Evolutionary conservation across 164 flowering plant species (phyloP), one percentile per base, ranked within the genome.

Genomic region (Litsea cubeba): DNA sequence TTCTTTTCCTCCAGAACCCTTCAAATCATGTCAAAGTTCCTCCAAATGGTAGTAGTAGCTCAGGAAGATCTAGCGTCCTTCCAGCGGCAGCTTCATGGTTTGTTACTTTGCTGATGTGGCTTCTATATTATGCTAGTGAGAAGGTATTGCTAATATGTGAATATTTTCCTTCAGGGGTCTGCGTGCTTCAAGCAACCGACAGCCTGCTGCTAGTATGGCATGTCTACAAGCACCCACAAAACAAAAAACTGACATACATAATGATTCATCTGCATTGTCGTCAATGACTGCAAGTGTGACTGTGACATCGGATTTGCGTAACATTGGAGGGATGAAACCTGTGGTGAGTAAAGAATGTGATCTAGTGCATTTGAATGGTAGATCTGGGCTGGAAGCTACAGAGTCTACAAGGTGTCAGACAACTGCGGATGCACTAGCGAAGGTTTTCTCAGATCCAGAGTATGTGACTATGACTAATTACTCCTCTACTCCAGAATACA

Each of bases 41-140:
- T 30, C 93, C 97, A 25, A 85, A 87, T 84, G 46, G 17, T 54
- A 20, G 60, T 5, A 85, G 89, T 73, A 87, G 88, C 76, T 80
- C 85, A 70, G 89, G 87, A 70, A 85, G 84, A 84, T 87, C 97
- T 74, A 73, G 82, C 62, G 88, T 81, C 71, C 94, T 94, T 74
- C 99, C 99, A 50, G 87, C 95, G 35, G 94, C 91, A 71, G 93
- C 98, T 20, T 84, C 93, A 64, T 96, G 98, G 99, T 96, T 87
- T 69, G 75, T 7, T 32, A 35, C 24, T 51, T 18, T 5, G 46
- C 67, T 68, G 12, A 25, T 65, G 1, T 65, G 28, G 12, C 69
- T 12, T 76, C 65, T 65, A 72, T 26, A 12, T 65, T 60, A 72
- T 49, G 18, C 64, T 3, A 18, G 20, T 65, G 32, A 25, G 17